These are phyloP conservation scores for Pseudogymnoascus pannorum DNA, from an alignment of 2,329 filamentous ascomycete genomes.

Conservation along the genomic window DNA sequence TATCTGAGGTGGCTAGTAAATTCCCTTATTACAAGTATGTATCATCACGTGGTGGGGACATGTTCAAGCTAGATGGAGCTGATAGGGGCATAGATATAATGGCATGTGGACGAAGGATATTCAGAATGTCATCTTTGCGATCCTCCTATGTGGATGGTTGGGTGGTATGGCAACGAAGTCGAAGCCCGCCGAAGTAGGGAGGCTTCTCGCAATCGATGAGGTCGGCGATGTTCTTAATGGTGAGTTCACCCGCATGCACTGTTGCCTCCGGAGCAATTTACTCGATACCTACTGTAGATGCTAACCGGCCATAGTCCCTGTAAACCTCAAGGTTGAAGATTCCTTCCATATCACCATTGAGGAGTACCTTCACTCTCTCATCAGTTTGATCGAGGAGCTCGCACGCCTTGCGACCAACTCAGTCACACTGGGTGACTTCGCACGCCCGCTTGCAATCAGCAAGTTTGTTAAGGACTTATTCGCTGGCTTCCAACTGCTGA, in stretches of 20 bases:
- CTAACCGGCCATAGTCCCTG: constrained; percentile 55
- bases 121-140: constrained; percentile 64
- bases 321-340: constrained; percentile 84
- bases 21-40: constrained; percentile 91
- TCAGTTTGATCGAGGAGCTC: constrained; percentile 83
- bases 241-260: constrained; percentile 32
- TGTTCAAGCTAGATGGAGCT: constrained; percentile 2
- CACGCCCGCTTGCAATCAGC: constrained; percentile 78
- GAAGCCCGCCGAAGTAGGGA: constrained; percentile 46
- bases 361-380: constrained; percentile 87
- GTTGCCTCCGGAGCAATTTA: not conserved
- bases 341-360: constrained; percentile 94
- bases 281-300: not conserved
- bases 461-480: constrained; percentile 92
- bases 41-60: not conserved
- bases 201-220: constrained; percentile 82
- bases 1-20: constrained; percentile 67
- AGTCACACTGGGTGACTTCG: constrained; percentile 84
- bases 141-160: constrained; percentile 63
- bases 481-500: constrained; percentile 92
- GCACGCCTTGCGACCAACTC: constrained; percentile 87
- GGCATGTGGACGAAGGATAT: constrained; percentile 75
- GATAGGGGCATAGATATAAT: constrained; percentile 56
- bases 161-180: constrained; percentile 59
- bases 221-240: constrained; percentile 71